Base-by-base conservation (phyloP, 2,329 filamentous ascomycete species). In the Penicillium rolfsii region DNA sequence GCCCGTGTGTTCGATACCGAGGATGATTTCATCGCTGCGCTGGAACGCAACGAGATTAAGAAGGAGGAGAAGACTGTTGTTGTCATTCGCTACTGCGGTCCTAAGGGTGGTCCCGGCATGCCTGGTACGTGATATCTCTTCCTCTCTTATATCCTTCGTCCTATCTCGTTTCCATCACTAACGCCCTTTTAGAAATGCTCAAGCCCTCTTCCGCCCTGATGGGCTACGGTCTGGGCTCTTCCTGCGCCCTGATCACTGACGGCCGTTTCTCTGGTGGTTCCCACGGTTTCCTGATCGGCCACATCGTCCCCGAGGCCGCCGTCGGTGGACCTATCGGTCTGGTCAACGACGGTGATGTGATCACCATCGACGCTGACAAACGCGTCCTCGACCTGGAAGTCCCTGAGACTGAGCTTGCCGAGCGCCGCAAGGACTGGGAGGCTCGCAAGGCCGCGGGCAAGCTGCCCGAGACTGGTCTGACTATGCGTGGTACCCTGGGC, bases 261-360 rank as follows among this genome's bases (percentile, higher is more conserved):
- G 89, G 89, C 26, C 74, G 77, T 52, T 79, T 78, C 73, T 78
- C 75, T 8, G 92, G 92, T 60, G 92, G 91, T 55, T 90, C 86
- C 63, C 91, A 95, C 83, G 91, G 91, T 41, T 95, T 95, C 84
- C 81, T 95, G 68, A 94, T 95, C 70, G 91, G 91, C 1, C 91
- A 95, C 78, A 90, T 96, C 64, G 91, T 93, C 43, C 92, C 92
- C 28, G 92, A 96, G 79, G 92, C 92, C 8, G 89, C 91, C 73
- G 90, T 91, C 66, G 92, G 92, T 53, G 92, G 92, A 0, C 92
- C 92, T 2, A 95, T 96, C 64, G 92, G 86, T 14, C 83, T 96
- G 11, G 89, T 95, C n/a, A 76, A 85, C 68, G 89, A 96, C 67
- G 92, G 92, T 28, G 92, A 96, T 74, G 83, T 83, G 60, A 89